A percentile compares a stretch with the other conserved stretches of the same genome.
Evolutionary conservation across 441 rosid genomes (phyloP).

Genomic region (Brassica hybrid): DNA sequence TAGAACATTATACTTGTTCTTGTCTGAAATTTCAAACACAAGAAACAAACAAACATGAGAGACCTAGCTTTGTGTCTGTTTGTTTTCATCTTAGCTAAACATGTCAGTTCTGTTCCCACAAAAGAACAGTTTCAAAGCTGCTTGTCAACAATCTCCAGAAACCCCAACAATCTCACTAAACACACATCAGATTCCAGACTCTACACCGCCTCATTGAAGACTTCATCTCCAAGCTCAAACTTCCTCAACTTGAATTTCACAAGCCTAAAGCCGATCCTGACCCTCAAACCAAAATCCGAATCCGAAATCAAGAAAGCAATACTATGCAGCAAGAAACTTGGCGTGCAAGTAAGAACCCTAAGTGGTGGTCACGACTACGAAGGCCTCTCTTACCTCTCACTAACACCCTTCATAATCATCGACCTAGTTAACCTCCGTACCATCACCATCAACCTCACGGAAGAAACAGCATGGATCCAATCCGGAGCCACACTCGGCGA

Average conservation of each 20-base stretch:
- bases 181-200: constrained; percentile 43
- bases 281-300: constrained; percentile 43
- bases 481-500: constrained; percentile 74
- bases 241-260: constrained; percentile 49
- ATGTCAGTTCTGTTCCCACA: constrained; percentile 35
- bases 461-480: constrained; percentile 70
- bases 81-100: constrained; percentile 35
- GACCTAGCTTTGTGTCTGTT: constrained; percentile 28
- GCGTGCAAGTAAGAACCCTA: constrained; percentile 47
- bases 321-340: constrained; percentile 48
- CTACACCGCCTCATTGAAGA: constrained; percentile 40
- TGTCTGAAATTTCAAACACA: constrained; percentile 33
- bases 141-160: constrained; percentile 46
- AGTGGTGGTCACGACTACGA: constrained; percentile 79
- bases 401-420: constrained; percentile 51
- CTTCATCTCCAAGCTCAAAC: constrained; percentile 54
- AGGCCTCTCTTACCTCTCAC: constrained; percentile 65
- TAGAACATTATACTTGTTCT: neutral
- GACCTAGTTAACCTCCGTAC: constrained; percentile 56
- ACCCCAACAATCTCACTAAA: constrained; percentile 37
- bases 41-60: constrained; percentile 29
- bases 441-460: constrained; percentile 47
- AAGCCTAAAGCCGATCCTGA: constrained; percentile 48
- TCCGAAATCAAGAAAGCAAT: constrained; percentile 48
- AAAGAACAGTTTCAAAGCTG: constrained; percentile 50